Base-by-base conservation (phyloP, 176 grass and related monocot genomes). In the Carex pumila region DNA sequence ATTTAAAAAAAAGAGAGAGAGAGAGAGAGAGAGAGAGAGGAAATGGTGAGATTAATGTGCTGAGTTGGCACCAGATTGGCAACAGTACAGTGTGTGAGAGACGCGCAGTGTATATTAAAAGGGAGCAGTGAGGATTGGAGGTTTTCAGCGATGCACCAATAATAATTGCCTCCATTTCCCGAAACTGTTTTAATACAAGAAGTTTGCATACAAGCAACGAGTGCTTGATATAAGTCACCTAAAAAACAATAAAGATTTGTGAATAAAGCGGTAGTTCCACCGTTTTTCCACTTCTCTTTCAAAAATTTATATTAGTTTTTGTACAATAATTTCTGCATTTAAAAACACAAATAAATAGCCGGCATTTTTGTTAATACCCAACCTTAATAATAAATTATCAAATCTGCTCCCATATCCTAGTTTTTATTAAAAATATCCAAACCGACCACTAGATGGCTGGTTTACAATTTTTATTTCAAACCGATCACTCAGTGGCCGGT, bases 21-120 rank as follows among this genome's bases (percentile, higher is more conserved):
- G 14, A 43, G 75, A 84, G 79, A 72, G 14, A 7, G 52, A 2
- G 14, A 36, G 0, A 22, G 14, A 43, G 75, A 84, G 79, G 66
- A 1, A 79, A 58, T 52, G 58, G 1, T 25, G 56, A 54, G 71
- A 62, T 81, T 58, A 81, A 85, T 82, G 61, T 86, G 8, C 55
- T 84, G 85, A 89, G 87, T 91, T 93, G 93, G 93, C 89, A 59
- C 82, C 89, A 89, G 93, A 81, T 60, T 6, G 49, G 41, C 7
- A 31, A 52, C 59, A 52, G 86, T 83, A 82, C 36, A 81, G 70
- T 7, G 76, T 57, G 59, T 5, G 79, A 80, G 91, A 77, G 30
- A 78, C 36, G 65, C 59, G 84, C 88, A 83, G 74, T 21, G 45
- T 74, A 45, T 61, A 45, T 61, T 81, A 82, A 90, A 71, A 71